A percentile compares a stretch with the other conserved stretches of the same genome.
Conservation (phyloP, 768 basidiomycete species). For the Suillus cothurnatus region DNA sequence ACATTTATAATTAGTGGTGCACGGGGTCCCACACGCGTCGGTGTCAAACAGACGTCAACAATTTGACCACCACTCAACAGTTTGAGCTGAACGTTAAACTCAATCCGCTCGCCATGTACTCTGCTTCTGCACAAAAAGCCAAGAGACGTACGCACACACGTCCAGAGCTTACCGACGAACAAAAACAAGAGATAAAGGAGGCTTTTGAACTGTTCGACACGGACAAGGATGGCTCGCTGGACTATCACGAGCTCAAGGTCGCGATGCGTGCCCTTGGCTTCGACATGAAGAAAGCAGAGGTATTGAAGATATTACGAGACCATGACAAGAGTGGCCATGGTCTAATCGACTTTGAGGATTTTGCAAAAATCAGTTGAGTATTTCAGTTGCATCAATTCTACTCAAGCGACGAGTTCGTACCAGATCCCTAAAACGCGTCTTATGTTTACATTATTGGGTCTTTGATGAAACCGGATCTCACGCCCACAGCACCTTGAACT, state of each 20-base stretch:
- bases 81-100: neutral
- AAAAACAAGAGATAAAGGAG: constrained; percentile 96
- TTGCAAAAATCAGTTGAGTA: constrained; percentile 87
- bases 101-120: constrained; percentile 44
- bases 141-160: constrained; percentile 74
- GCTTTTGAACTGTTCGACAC: constrained; percentile 99
- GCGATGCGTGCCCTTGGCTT: constrained; percentile 98
- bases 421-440: constrained; percentile 1
- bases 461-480: neutral
- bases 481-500: neutral
- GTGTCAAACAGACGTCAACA: constrained; percentile 16
- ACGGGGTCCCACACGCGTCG: constrained; percentile 34
- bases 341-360: constrained; percentile 92
- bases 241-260: constrained; percentile 99
- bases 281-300: constrained; percentile 98
- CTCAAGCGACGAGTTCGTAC: neutral
- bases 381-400: neutral
- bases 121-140: constrained; percentile 68
- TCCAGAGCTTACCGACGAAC: constrained; percentile 85
- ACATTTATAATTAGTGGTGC: constrained; percentile 3
- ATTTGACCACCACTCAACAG: neutral
- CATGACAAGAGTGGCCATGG: constrained; percentile 82
- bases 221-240: constrained; percentile 94
- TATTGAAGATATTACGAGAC: constrained; percentile 90
- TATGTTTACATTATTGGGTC: neutral